phyloP scores from a whole-genome alignment of 2,329 filamentous ascomycete genomes.

The Tolypocladium album region DNA sequence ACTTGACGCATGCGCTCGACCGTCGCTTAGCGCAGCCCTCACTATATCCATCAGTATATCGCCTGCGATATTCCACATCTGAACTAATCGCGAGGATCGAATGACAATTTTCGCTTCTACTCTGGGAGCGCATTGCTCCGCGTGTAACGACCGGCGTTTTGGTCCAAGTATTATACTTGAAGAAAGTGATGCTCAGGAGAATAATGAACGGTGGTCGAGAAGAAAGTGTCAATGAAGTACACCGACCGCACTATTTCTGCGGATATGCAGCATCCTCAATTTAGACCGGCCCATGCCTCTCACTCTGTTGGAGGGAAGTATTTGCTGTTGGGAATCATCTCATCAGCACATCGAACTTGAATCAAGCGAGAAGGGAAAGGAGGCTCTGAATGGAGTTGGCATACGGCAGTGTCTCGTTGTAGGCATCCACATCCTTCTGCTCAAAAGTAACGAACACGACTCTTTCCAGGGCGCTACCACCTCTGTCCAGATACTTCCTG shows the following conservation, averaged over 20 bases:
- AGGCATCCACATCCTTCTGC: conserved; percentile 64
- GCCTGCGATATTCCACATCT: background rate
- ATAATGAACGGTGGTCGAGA: no score
- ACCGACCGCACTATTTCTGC: background rate
- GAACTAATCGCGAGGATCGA: background rate
- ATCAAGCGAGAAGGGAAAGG: background rate
- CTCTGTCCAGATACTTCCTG: conserved; percentile 39
- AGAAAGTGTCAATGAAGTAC: no score
- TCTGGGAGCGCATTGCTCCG: no score
- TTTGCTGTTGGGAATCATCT: conserved; percentile 6
- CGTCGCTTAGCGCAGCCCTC: background rate
- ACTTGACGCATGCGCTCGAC: no score
- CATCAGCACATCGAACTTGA: background rate
- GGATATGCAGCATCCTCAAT: background rate
- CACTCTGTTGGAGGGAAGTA: conserved; percentile 13
- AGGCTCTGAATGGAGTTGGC: conserved; percentile 4
- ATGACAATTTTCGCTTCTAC: background rate
- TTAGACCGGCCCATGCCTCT: background rate
- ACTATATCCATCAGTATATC: background rate
- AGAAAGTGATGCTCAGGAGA: background rate
- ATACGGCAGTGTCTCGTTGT: conserved; percentile 62
- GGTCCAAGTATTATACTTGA: background rate
- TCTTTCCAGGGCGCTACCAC: conserved; percentile 45
- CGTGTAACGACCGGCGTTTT: background rate
- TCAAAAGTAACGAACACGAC: conserved; percentile 83